A percentile compares a stretch with the other conserved stretches of the same genome.
phyloP scores from a whole-genome alignment of 805 yeast genomes.

The Ogataea chonburiensis region DNA sequence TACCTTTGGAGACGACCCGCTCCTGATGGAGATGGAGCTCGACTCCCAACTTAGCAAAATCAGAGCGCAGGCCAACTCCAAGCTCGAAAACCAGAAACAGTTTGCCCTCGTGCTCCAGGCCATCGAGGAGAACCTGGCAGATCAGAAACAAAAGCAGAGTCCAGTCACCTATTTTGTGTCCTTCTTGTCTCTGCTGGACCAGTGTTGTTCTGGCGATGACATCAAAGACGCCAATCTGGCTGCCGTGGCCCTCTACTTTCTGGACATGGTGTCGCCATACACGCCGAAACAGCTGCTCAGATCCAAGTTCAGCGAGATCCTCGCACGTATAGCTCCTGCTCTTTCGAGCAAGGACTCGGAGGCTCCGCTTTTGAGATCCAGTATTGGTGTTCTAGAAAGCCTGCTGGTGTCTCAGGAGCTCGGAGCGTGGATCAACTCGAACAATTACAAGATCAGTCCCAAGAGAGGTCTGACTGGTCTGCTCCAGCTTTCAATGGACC shows the following conservation, averaged over 20 bases:
- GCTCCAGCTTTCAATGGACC: conserved; percentile 75
- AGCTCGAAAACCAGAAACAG: conserved; percentile 82
- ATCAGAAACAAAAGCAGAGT: conserved; percentile 56
- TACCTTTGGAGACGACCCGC: conserved; percentile 12
- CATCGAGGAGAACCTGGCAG: conserved; percentile 82
- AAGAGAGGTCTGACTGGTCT: conserved; percentile 77
- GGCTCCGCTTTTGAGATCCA: conserved; percentile 78
- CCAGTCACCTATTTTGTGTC: conserved; percentile 87
- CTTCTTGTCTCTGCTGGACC: conserved; percentile 76
- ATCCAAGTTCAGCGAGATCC: conserved; percentile 72
- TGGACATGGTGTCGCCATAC: conserved; percentile 76
- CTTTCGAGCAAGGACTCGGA: conserved; percentile 66
- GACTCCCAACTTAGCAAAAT: conserved; percentile 65
- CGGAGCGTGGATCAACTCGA: conserved; percentile 67
- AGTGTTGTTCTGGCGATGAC: conserved; percentile 54
- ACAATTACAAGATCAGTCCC: conserved; percentile 59
- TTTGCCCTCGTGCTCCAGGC: conserved; percentile 81
- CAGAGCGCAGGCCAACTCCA: conserved; percentile 71
- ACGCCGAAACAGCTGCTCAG: conserved; percentile 68
- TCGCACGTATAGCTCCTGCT: conserved; percentile 78
- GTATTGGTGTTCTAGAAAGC: conserved; percentile 82
- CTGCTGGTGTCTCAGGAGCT: conserved; percentile 77
- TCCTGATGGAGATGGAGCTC: conserved; percentile 41
- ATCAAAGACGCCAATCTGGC: conserved; percentile 64
- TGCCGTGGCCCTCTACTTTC: conserved; percentile 71